Evolutionary conservation across 2,329 filamentous ascomycete species (phyloP).

Genomic region (Aspergillus fructus): DNA sequence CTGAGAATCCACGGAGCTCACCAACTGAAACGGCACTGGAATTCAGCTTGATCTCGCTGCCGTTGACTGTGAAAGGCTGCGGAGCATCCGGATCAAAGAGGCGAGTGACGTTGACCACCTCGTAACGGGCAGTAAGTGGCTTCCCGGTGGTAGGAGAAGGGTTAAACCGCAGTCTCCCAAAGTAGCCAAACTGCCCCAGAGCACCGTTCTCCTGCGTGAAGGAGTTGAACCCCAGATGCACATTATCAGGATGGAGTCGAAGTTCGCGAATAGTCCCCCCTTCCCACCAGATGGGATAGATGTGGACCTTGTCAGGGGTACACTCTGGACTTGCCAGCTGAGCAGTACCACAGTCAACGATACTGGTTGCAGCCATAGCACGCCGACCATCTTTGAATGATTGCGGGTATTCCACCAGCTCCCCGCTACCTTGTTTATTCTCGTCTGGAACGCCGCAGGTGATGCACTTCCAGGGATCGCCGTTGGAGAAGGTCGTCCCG

Average conservation of each 20-base stretch:
- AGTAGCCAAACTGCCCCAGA: conserved; percentile 29
- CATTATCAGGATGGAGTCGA: background rate
- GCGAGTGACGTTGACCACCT: conserved; percentile 41
- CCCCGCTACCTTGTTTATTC: conserved; percentile 27
- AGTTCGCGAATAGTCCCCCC: background rate
- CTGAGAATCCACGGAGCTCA: conserved; percentile 33
- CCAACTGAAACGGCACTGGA: conserved; percentile 21
- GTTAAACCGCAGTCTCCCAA: conserved; percentile 44
- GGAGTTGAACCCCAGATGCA: background rate
- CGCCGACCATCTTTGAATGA: conserved; percentile 41
- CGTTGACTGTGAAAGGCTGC: conserved; percentile 22
- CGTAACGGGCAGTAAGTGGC: conserved; percentile 36
- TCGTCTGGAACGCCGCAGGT: conserved; percentile 43
- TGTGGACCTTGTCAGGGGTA: conserved; percentile 35
- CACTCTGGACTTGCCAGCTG: conserved; percentile 38
- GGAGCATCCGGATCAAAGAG: conserved; percentile 28
- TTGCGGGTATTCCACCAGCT: conserved; percentile 43
- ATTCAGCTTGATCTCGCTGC: conserved; percentile 21
- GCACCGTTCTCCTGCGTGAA: background rate
- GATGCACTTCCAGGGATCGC: conserved; percentile 50
- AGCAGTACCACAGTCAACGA: conserved; percentile 39
- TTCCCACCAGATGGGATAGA: conserved; percentile 41
- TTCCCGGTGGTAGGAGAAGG: conserved; percentile 28
- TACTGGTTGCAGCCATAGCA: conserved; percentile 26
- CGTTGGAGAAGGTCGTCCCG: conserved; percentile 42